Base-by-base conservation (phyloP, 257 asterid genomes). In the Marsdenia floribunda region DNA sequence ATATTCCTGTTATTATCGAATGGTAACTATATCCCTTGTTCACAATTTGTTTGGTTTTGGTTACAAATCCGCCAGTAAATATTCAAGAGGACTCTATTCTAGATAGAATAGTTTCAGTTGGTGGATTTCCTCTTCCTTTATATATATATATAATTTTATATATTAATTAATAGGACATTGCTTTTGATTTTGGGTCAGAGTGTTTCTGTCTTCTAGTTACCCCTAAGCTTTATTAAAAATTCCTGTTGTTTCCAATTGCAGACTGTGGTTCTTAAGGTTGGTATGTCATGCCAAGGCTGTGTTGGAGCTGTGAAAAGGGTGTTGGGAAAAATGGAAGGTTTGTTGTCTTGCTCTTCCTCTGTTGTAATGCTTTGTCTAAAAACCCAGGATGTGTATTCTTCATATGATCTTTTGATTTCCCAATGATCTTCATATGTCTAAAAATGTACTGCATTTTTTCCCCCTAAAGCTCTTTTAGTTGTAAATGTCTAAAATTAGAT, bases 181-280 rank as follows among this genome's bases (percentile, higher is more conserved):
- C 29, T 57, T 21, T 57, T 13, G 3, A 8, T 15, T 52, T 22
- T 24, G 16, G 26, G 12, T 59, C 11, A 14, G 24, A 6, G 18
- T 60, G 42, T 38, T 60, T 60, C 40, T 60, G 14, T 16, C 3
- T 10, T 18, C 50, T 19, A 65, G 0, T 65, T 65, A 65, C n/a
- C 22, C n/a, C 47, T 65, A 18, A 37, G 2, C 24, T 63, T 6
- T 15, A 7, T n/a, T n/a, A n/a, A n/a, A n/a, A 29, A 15, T 26
- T 35, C 15, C 9, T 42, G 72, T 75, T 54, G 50, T 80, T 77
- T 68, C 68, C 37, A 47, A n/a, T 76, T 77, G 78, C 90, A 93
- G 98, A 93, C 91, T 75, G 97, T 93, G 75, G 97, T 88, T 80
- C 97, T 93, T 81, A 93, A 89, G 82, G 98, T 93, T 83, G 93